Evolutionary conservation across 257 asterid genomes (phyloP).

Genomic region (Datura wrightii): DNA sequence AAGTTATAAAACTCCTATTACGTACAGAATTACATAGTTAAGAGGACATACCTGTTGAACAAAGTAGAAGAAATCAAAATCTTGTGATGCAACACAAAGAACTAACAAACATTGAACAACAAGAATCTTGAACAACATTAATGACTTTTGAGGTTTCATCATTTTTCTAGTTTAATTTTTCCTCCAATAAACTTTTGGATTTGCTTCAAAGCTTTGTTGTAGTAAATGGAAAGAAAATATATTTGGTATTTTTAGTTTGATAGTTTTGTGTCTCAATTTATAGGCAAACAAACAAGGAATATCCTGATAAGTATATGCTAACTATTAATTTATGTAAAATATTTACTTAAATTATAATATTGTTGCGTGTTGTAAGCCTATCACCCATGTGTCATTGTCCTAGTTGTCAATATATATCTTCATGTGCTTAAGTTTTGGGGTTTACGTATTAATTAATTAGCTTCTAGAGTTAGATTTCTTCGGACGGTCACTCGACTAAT

Average conservation of each 20-base stretch:
- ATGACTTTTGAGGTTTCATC: slow-evolving; percentile 31
- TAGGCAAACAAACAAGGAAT: slow-evolving; percentile 29
- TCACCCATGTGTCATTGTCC: neutral
- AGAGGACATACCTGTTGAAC: slow-evolving; percentile 48
- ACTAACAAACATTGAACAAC: slow-evolving; percentile 34
- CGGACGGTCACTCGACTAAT: too few species aligned
- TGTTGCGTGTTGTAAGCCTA: neutral
- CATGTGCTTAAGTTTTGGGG: slow-evolving; percentile 11
- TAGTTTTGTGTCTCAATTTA: slow-evolving; percentile 20
- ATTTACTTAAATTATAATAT: too few species aligned
- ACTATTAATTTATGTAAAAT: neutral
- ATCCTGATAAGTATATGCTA: slow-evolving; percentile 24
- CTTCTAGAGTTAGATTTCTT: neutral
- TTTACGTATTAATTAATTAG: neutral
- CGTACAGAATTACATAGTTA: too few species aligned
- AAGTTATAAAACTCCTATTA: too few species aligned
- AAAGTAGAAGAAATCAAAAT: slow-evolving; percentile 53
- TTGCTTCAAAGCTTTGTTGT: slow-evolving; percentile 10
- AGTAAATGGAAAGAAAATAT: neutral
- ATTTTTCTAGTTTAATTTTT: neutral
- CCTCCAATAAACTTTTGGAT: neutral
- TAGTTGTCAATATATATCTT: neutral
- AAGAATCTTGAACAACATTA: slow-evolving; percentile 33
- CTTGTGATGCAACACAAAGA: slow-evolving; percentile 34
- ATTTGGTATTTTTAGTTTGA: neutral